Evolutionary conservation across 2,329 filamentous ascomycete species (phyloP).

Genomic region (Boeremia exigua): DNA sequence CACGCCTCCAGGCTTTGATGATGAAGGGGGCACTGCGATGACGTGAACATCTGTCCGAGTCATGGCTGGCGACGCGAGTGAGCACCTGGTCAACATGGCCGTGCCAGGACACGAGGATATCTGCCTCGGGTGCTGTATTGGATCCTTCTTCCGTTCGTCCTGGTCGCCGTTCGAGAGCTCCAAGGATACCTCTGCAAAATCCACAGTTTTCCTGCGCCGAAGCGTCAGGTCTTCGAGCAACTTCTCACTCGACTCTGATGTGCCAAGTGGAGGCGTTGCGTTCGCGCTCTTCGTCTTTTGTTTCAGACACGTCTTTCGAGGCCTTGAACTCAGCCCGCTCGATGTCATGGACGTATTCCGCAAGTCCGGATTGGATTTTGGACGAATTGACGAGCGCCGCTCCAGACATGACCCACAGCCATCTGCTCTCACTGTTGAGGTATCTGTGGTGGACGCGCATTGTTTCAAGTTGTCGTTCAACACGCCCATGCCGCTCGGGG

Average conservation of each 20-base stretch:
- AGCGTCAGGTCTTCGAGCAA: conserved; percentile 8
- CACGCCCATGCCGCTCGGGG: not conserved
- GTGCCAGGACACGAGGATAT: conserved; percentile 16
- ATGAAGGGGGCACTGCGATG: conserved; percentile 34
- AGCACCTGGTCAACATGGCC: conserved; percentile 25
- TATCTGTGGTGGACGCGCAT: not conserved
- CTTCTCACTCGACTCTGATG: not conserved
- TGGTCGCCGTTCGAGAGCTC: not conserved
- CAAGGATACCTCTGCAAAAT: conserved; percentile 30
- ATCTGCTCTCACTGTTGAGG: not conserved
- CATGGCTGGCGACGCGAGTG: conserved; percentile 33
- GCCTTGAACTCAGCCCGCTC: conserved; percentile 1
- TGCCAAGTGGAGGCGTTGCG: conserved; percentile 21
- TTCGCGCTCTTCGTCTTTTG: conserved; percentile 31
- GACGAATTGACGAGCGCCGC: not conserved
- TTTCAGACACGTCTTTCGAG: conserved; percentile 40
- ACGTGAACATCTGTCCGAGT: conserved; percentile 47
- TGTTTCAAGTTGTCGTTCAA: not conserved
- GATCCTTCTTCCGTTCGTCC: not conserved
- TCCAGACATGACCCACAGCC: not conserved
- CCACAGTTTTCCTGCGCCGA: conserved; percentile 39
- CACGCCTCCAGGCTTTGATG: not conserved
- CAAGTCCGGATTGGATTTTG: conserved; percentile 13
- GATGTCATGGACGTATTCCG: not conserved
- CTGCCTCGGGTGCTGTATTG: not conserved